Evolutionary conservation across 306 rosid genomes (phyloP).

Genomic region (Fragaria nilgerrensis): DNA sequence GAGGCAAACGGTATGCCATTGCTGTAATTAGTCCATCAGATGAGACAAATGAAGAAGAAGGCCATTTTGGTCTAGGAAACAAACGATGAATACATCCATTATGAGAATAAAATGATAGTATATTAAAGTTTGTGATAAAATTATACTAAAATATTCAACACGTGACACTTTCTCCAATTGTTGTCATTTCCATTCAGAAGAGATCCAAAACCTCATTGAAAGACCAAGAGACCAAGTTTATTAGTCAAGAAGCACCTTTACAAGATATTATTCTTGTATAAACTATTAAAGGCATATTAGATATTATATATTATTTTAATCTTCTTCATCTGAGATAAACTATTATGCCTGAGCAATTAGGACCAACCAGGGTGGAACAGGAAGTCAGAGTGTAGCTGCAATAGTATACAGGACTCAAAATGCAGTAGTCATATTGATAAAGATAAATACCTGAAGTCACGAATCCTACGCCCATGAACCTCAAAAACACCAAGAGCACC

Average conservation of each 20-base stretch:
- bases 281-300: neutral
- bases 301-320: neutral
- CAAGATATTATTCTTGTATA: neutral
- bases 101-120: neutral
- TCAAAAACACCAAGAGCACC: conserved; percentile 99
- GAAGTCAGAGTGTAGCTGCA: conserved; percentile 2
- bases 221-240: neutral
- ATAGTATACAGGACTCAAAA: neutral
- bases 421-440: conserved; percentile 21
- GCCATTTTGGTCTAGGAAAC: conserved; percentile 92
- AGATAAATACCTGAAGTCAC: conserved; percentile 81
- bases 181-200: neutral
- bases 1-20: conserved; percentile 98
- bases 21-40: conserved; percentile 93
- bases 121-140: neutral
- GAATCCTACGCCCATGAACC: conserved; percentile 88
- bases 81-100: conserved; percentile 2
- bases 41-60: conserved; percentile 82
- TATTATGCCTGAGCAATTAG: neutral
- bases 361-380: conserved; percentile 5
- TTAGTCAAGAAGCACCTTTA: neutral
- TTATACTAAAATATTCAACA: neutral
- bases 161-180: neutral
- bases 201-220: neutral
- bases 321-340: neutral